Base-by-base conservation (phyloP, 2,329 filamentous ascomycete genomes). In the Xylaria sp. region DNA sequence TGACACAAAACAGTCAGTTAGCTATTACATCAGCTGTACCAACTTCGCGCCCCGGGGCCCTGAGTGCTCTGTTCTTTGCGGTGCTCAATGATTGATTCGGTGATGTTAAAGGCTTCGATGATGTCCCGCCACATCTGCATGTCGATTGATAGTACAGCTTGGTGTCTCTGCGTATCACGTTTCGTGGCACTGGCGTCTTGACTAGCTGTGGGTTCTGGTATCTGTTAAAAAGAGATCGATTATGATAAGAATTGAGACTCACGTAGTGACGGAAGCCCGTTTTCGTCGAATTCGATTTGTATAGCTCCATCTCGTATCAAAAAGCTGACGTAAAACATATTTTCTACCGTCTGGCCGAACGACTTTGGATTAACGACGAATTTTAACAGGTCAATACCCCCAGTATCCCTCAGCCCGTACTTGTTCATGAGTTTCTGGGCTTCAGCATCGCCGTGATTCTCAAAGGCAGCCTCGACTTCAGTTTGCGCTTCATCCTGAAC, bases 261-360 rank as follows among this genome's bases (percentile, higher is more conserved):
- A 97, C 94, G 84, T 57, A 98, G 80, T 25, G 93, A 89, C n/a
- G 94, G 94, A 48, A 97, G 81, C 1, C 87, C 90, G 68, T 91
- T 82, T 13, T 89, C 85, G 75, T 97, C 94, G 64, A 89, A 86
- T 3, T 87, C 84, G n/a, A 99, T 85, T 39, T 88, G 89, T 6
- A 94, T 87, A 67, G 87, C 89, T 12, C 94, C 94, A 80, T 99
- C 96, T 66, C 93, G 89, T 67, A 98, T 93, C 68, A 99, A 82
- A 76, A 99, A 99, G 77, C 93, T 97, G 73, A 97, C 88, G 78
- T 98, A 98, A 80, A 99, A 99, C 74, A 99, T 84, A 75, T 99
- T 99, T 78, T 99, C 96, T 7, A 99, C 90, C 0, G 94, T 97
- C 80, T 99, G 96, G 0, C 93, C 93, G 75, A 98, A 99, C 0